Evolutionary conservation across 2,329 filamentous ascomycete genomes (phyloP).

Genomic region (Talaromyces sp.): DNA sequence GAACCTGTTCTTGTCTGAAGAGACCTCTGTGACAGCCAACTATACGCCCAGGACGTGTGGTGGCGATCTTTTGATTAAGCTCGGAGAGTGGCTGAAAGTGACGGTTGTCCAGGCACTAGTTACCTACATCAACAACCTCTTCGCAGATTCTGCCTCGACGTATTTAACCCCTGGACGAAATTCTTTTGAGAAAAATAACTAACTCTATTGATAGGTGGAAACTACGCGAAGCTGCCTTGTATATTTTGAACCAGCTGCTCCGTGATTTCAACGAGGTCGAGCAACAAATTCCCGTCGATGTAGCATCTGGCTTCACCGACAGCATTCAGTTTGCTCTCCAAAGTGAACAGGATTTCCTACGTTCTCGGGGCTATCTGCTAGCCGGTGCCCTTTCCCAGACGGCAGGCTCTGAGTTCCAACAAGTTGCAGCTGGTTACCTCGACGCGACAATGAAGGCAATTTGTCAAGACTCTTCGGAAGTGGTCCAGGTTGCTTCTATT

Average conservation of each 20-base stretch:
- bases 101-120: constrained; percentile 74
- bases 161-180: constrained; percentile 15
- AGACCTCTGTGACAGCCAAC: constrained; percentile 89
- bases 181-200: neutral
- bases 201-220: constrained; percentile 47
- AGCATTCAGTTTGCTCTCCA: constrained; percentile 74
- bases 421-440: constrained; percentile 32
- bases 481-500: constrained; percentile 88
- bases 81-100: constrained; percentile 80
- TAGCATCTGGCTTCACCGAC: constrained; percentile 69
- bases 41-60: constrained; percentile 92
- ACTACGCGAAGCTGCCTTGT: constrained; percentile 74
- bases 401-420: constrained; percentile 50
- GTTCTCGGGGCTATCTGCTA: constrained; percentile 81
- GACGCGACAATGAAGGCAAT: constrained; percentile 69
- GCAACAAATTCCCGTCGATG: constrained; percentile 62
- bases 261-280: constrained; percentile 76
- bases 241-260: constrained; percentile 76
- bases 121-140: constrained; percentile 68
- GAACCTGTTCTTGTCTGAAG: constrained; percentile 90
- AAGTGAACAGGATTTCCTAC: constrained; percentile 66
- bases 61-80: constrained; percentile 85
- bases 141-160: constrained; percentile 44
- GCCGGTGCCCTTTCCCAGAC: constrained; percentile 73
- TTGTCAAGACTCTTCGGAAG: constrained; percentile 69